Evolutionary conservation across 2,329 filamentous ascomycete genomes (phyloP), one percentile per base, ranked within the genome.

Genomic region (Chaetomium olivaceum): DNA sequence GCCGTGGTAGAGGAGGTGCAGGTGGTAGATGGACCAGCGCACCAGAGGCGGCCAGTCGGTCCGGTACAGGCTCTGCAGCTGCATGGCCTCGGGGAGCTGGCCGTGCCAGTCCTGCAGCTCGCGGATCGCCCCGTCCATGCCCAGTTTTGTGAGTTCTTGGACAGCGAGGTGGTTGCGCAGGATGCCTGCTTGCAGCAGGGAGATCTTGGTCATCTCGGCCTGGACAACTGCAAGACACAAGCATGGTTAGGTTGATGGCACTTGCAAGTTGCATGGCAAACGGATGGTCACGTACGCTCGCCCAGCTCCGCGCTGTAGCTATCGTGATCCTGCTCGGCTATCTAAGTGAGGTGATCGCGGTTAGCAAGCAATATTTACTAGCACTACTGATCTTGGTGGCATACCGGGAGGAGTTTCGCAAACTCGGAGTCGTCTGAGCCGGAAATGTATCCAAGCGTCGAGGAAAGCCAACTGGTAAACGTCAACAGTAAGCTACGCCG

Each of bases 1-100:
- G 2, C 74, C 75, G 4, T 75, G 67, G 48, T 77, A 74, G 1
- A 77, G 69, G 0, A 77, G 70, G 48, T 77, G 75, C 1, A 76
- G 67, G 58, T 76, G 71, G 58, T 70, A 74, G 11, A 74, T 69
- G 3, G 74, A 71, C 11, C 71, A 69, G 1, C 70, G 65, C 1
- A 71, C 69, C 14, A 63, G 55, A 1, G 61, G 58, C 3, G 66
- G 58, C 16, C 70, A 57, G 43, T 68, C 61, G 7, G 64, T 51
- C 0, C 71, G 56, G 3, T 62, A 67, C 8, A 74, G 23, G 23
- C 69, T 69, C 14, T 59, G 50, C 12, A 77, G 64, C 3, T 69
- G 69, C 33, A 77, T 69, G 6, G 66, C 33, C 1, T 39, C 39
- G 0, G 75, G 74, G 6, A 77, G 69, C 9, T 67, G 66, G 8